Evolutionary conservation across 2,329 filamentous ascomycete species (phyloP), one percentile per base, ranked within the genome.

Genomic region (Claviceps africana): DNA sequence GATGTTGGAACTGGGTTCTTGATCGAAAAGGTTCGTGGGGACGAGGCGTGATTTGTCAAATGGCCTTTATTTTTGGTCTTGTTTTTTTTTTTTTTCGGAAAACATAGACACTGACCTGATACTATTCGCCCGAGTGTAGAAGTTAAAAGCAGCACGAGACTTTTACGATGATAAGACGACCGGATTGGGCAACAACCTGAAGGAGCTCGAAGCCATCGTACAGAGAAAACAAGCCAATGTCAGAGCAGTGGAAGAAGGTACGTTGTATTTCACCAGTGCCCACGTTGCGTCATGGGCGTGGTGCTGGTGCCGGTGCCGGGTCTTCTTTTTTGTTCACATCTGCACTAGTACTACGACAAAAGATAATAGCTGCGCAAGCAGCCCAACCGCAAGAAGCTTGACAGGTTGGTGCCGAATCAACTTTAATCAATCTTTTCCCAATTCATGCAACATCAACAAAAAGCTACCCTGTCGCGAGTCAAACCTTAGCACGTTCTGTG

Each of bases 1-100:
- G 91, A 97, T 67, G 82, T 96, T 21, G 91, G 91, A 21, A 97
- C 91, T 1, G 91, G 91, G 0, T 97, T 94, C 66, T 90, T 89
- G 63, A 83, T 97, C 51, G 90, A 97, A 70, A 98, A 98, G 80
- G 84, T 85, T 51, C 25, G 57, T 30, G 19, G 11, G n/a, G 8
- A 21, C 7, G 2, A 10, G 25, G 10, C 33, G 9, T n/a, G 21
- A 25, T 2, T 25, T 15, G 17, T 10, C 5, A 5, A 19, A 8
- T 30, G 25, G 35, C 17, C 31, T n/a, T n/a, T n/a, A n/a, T n/a
- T n/a, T n/a, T n/a, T n/a, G n/a, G n/a, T n/a, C n/a, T n/a, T n/a
- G n/a, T n/a, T n/a, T 9, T 45, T 15, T 30, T 4, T 3, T 2
- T 15, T 10, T n/a, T 40, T 44, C 13, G 9, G 21, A 7, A 19